Percentiles rank a stretch among this genome's conserved stretches.
Conservation (phyloP, 1,284 basidiomycete species). For the Ceratobasidium sp. region DNA sequence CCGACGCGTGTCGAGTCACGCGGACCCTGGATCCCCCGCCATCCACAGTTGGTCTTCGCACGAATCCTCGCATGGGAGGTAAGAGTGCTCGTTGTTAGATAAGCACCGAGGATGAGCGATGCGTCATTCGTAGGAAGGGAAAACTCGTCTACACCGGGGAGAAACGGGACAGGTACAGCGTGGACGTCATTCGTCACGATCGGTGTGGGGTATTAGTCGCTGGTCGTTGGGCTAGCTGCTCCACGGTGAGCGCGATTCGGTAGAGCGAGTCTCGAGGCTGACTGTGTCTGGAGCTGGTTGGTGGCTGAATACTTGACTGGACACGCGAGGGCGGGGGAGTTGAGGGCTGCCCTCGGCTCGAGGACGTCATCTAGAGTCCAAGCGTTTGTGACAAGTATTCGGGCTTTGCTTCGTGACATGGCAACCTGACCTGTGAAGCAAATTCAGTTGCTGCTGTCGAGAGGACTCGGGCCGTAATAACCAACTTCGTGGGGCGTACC, state of each 20-base stretch:
- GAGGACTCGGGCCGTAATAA: constrained; percentile 44
- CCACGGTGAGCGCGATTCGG: constrained; percentile 23
- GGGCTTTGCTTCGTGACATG: constrained; percentile 16
- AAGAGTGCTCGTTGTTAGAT: too few relatives aligned
- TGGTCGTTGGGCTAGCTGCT: constrained; percentile 48
- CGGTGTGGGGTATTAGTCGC: constrained; percentile 32
- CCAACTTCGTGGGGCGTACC: constrained; percentile 47
- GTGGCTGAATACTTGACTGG: constrained; percentile 43
- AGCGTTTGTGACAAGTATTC: neutral
- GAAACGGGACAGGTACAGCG: too few relatives aligned
- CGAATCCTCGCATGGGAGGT: too few relatives aligned
- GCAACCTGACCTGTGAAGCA: constrained; percentile 43
- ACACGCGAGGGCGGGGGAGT: constrained; percentile 15
- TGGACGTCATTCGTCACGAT: constrained; percentile 4
- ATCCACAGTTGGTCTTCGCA: too few relatives aligned
- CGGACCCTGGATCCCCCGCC: constrained; percentile 38
- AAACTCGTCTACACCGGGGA: too few relatives aligned
- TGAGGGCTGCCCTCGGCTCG: constrained; percentile 41
- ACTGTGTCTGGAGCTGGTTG: constrained; percentile 38
- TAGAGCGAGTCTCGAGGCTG: neutral
- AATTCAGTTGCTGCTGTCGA: constrained; percentile 37
- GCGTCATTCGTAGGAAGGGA: too few relatives aligned
- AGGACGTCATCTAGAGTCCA: constrained; percentile 38
- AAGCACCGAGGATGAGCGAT: too few relatives aligned
- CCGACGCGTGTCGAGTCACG: neutral